Conservation (phyloP, 352 stramenopile genomes). For the Phytophthora macrochlamydospora region DNA sequence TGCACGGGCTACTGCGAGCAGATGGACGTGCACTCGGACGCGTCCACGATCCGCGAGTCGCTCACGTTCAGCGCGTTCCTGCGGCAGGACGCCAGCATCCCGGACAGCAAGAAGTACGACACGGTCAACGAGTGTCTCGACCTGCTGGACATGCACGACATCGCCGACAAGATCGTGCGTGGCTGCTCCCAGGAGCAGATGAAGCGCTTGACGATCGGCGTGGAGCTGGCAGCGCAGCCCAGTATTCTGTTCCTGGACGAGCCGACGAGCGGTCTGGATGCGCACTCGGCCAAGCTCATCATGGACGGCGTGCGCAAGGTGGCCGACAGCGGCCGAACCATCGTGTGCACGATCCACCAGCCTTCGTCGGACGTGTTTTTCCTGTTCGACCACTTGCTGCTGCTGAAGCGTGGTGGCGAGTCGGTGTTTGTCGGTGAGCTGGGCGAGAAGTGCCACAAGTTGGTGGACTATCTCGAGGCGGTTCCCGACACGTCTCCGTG, state of each 20-base stretch:
- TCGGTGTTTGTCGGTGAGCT: conserved; percentile 60
- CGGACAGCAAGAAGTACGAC: conserved; percentile 35
- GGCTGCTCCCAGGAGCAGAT: conserved; percentile 43
- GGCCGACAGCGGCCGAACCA: conserved; percentile 58
- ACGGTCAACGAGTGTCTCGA: conserved; percentile 40
- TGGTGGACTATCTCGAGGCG: conserved; percentile 52
- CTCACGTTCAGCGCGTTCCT: conserved; percentile 85
- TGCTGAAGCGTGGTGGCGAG: conserved; percentile 57
- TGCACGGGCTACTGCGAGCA: conserved; percentile 30
- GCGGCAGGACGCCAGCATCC: conserved; percentile 27
- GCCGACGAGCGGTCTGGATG: conserved; percentile 82
- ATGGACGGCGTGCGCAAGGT: conserved; percentile 84
- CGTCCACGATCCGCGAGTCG: conserved; percentile 52
- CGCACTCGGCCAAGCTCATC: conserved; percentile 75
- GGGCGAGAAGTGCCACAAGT: conserved; percentile 26
- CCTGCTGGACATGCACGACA: conserved; percentile 40
- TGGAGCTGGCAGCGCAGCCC: conserved; percentile 76
- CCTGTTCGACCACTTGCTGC: conserved; percentile 82
- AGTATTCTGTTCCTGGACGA: conserved; percentile 83
- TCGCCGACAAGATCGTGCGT: conserved; percentile 43
- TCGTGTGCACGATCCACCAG: conserved; percentile 93
- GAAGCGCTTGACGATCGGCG: conserved; percentile 53
- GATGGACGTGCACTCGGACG: conserved; percentile 36
- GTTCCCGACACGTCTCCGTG: conserved; percentile 30
- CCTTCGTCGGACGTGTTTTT: conserved; percentile 87